A percentile compares a stretch with the other conserved stretches of the same genome.
phyloP scores from a whole-genome alignment of 225 moss, liverwort and hornwort species.

The Pseudisothecium myosuroides region DNA sequence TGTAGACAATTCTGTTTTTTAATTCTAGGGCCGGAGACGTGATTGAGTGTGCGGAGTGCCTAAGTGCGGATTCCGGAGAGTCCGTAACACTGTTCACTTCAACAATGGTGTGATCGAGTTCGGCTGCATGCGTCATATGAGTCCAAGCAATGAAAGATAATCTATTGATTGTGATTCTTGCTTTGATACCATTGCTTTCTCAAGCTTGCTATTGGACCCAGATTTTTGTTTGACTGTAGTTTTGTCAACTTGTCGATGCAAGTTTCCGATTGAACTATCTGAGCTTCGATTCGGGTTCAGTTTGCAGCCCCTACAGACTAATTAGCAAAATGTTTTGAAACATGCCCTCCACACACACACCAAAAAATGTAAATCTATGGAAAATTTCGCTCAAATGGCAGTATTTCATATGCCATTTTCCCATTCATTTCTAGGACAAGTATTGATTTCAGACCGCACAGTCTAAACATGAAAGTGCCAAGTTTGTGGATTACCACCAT shows the following conservation, averaged over 20 bases:
- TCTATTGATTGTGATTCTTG: neutral
- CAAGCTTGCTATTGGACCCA: neutral
- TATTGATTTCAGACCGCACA: too few relatives aligned
- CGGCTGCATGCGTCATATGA: neutral
- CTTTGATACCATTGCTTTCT: neutral
- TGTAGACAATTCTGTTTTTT: neutral
- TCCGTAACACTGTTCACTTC: neutral
- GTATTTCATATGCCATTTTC: too few relatives aligned
- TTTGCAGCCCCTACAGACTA: neutral
- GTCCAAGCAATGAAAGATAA: neutral
- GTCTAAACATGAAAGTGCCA: too few relatives aligned
- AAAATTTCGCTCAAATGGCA: too few relatives aligned
- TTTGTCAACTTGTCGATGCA: neutral
- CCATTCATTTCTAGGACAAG: too few relatives aligned
- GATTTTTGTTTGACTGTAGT: neutral
- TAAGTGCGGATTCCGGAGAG: neutral
- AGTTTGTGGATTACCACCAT: too few relatives aligned
- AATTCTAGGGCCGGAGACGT: too few relatives aligned
- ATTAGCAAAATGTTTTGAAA: neutral
- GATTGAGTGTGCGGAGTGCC: neutral
- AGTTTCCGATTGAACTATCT: neutral
- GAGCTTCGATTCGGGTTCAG: neutral
- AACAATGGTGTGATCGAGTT: neutral
- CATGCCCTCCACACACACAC: fast-evolving
- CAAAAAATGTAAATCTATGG: neutral